Evolutionary conservation across 1,139 yeast genomes (phyloP), one percentile per base, ranked within the genome.

Genomic region (Debaryomyces subglobosus): DNA sequence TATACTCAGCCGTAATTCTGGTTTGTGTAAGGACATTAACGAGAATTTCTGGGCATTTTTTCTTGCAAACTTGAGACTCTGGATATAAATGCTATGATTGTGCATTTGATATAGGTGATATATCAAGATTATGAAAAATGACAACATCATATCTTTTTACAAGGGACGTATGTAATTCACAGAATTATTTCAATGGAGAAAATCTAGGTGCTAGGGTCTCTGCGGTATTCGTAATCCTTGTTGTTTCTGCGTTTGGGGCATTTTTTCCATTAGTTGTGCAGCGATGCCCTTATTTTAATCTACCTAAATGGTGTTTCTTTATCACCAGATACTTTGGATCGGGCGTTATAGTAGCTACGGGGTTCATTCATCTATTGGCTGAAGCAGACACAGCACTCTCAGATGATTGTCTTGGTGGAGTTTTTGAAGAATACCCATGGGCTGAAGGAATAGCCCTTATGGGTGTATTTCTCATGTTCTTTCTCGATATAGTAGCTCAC

Each of bases 371-470:
- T 37, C 46, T 54, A 20, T 44, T 53, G 47, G 55, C 49, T 5
- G 53, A 49, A 29, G 50, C 53, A 4, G 50, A 43, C 24, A 41
- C 45, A 18, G 61, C 68, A 12, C 66, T 74, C 23, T 48, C 60
- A 8, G 56, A 67, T 34, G 69, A 64, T 24, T 73, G 78, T 55
- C 63, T 74, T 41, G 74, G 73, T 7, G 74, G 71, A 1, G 58
- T 61, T 1, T 67, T 66, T 49, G 60, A 52, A 8, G 73, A 65
- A 13, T 74, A 73, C 49, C 73, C 78, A 8, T 73, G 76, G 75
- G 69, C 78, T 1, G 71, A 64, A 47, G 78, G 74, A 2, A 68
- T 74, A 18, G 66, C 73, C 4, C 61, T 74, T 42, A 68, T 73
- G 67, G 71, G 76, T 4, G 64, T 69, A 5, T 69, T 71, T 51